Evolutionary conservation across 441 rosid species (phyloP).

Genomic region (Bocquillonia castaneifolia): DNA sequence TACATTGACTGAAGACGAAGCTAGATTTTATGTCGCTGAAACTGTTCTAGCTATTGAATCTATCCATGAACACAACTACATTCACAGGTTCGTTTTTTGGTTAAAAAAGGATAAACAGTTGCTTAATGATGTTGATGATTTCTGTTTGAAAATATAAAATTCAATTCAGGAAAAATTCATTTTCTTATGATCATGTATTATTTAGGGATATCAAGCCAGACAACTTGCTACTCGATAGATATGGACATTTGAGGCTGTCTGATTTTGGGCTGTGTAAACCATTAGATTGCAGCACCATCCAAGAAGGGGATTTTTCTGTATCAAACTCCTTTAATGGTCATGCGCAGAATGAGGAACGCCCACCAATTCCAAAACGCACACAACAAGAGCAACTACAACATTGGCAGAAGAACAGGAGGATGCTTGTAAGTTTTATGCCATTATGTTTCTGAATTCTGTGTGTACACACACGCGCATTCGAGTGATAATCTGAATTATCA

Average conservation of each 20-base stretch:
- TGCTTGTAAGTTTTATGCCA: constrained; percentile 50
- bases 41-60: constrained; percentile 92
- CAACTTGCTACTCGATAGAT: constrained; percentile 86
- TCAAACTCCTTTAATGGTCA: constrained; percentile 44
- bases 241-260: constrained; percentile 84
- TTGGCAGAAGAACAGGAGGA: constrained; percentile 95
- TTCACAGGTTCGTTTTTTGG: constrained; percentile 60
- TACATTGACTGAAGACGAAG: constrained; percentile 81
- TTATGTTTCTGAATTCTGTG: constrained; percentile 1
- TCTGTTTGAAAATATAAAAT: constrained; percentile 10
- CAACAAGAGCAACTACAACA: constrained; percentile 88
- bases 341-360: constrained; percentile 43
- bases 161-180: constrained; percentile 17
- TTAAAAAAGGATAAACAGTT: constrained; percentile 7
- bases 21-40: constrained; percentile 91
- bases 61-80: constrained; percentile 85
- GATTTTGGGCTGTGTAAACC: constrained; percentile 98
- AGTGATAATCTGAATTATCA: background rate
- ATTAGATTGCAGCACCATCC: constrained; percentile 78
- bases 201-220: constrained; percentile 93
- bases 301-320: constrained; percentile 67
- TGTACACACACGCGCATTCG: background rate
- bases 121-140: background rate
- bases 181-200: constrained; percentile 21
- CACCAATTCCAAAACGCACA: constrained; percentile 63